Evolutionary conservation across 495 filamentous ascomycete species (phyloP).

Genomic region (Melanomma pulvis-pyrius): DNA sequence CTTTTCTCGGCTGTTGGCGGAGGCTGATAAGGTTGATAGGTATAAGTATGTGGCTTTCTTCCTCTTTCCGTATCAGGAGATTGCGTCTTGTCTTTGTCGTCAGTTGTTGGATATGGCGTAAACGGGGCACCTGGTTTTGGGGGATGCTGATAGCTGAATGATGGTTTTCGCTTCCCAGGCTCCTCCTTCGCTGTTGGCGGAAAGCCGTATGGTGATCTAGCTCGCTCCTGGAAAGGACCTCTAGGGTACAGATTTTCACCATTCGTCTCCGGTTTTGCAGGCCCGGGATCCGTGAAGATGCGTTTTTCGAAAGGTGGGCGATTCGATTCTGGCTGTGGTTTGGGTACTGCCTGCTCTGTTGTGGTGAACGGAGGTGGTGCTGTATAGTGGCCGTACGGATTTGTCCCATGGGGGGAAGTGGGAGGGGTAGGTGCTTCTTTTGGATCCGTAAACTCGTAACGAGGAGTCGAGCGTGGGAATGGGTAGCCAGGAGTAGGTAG

Average conservation of each 20-base stretch:
- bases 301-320: not conserved
- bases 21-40: not conserved
- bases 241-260: not conserved
- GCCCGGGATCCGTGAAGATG: slow-evolving; percentile 1
- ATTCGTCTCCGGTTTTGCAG: not conserved
- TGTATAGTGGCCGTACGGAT: not conserved
- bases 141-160: not conserved
- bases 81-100: not conserved
- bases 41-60: not conserved
- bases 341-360: not conserved
- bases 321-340: not conserved
- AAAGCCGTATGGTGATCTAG: slow-evolving; percentile 1
- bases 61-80: not conserved
- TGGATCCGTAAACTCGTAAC: not conserved
- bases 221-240: not conserved
- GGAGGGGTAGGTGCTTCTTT: not conserved
- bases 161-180: not conserved
- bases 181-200: not conserved
- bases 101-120: not conserved
- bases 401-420: not conserved
- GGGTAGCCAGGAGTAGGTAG: not conserved
- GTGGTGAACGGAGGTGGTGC: not conserved
- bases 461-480: not conserved
- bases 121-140: not conserved
- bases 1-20: not conserved